Evolutionary conservation across 257 asterid genomes (phyloP).

Genomic region (Nicotiana tabacum): DNA sequence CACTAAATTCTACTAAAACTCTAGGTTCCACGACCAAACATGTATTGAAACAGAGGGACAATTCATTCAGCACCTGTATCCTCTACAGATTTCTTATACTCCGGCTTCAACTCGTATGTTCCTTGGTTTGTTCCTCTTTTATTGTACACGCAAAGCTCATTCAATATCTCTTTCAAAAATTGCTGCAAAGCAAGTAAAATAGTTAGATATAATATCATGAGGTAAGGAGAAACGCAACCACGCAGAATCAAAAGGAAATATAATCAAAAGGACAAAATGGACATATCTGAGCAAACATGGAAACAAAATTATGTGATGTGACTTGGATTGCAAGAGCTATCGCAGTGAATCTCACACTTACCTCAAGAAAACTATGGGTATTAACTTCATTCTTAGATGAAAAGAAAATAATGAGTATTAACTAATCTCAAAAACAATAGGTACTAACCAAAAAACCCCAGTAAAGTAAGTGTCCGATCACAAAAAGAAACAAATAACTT

Average conservation of each 20-base stretch:
- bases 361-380: neutral
- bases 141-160: slow-evolving; percentile 86
- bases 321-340: neutral
- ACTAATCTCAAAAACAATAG: neutral
- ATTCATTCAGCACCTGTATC: slow-evolving; percentile 63
- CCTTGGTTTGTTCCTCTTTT: slow-evolving; percentile 98
- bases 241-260: slow-evolving; percentile 4
- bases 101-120: slow-evolving; percentile 96
- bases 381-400: too few relatives aligned
- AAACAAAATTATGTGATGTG: neutral
- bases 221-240: neutral
- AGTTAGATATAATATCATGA: neutral
- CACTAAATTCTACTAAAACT: neutral
- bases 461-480: neutral
- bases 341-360: neutral
- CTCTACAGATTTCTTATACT: slow-evolving; percentile 88
- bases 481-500: neutral
- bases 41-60: neutral
- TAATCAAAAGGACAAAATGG: neutral
- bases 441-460: neutral
- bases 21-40: neutral
- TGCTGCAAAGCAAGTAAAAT: slow-evolving; percentile 50
- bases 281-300: neutral
- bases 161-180: slow-evolving; percentile 93
- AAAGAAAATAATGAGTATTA: too few relatives aligned